Base-by-base conservation (phyloP, 192 early-diverging fungal species). In the Ambispora gerdemannii region DNA sequence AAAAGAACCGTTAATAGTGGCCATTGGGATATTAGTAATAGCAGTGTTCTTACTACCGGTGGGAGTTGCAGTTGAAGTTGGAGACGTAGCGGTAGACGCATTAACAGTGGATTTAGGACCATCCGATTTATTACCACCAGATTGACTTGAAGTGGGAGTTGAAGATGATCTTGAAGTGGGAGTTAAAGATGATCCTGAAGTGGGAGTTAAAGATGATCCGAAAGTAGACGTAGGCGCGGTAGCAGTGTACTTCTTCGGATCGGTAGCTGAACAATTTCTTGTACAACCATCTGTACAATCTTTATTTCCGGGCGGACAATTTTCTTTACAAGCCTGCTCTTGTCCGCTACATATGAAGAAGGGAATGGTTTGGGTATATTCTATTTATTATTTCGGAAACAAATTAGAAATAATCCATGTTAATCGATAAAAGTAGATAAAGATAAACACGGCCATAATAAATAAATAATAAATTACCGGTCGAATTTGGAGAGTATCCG, bases 311-410 rank as follows among this genome's bases (percentile, higher is more conserved):
- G 47, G 19, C 4, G 62, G 7, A 31, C 72, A 73, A 30, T 20
- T 50, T 22, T 50, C 33, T 20, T 32, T 63, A 38, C 72, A 73
- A 28, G 62, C 61, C 13, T 73, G 28, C 33, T 32, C 47, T 6
- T 73, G 63, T 27, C 66, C 52, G n/a, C 47, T 63, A 32, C 72
- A 73, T 31, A 27, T 34, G 62, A 65, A 73, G 33, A 63, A 73
- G 11, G 36, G 51, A 25, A 73, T 73, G 8, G 72, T 73, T 55
- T 73, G 61, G 20, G 72, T 73, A 50, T 73, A 73, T 34, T 73
- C 72, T 70, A 30, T 27, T 22, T 24, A 35, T n/a, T n/a, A 51
- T 22, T 61, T 17, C n/a, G n/a, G n/a, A n/a, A n/a, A n/a, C n/a
- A 15, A 43, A 43, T 43, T 10, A 43, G 38, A 43, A 43, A 43